Percentiles rank a stretch among this genome's conserved stretches.
Conservation (phyloP, 805 yeast genomes). For the Lipomyces sp. region DNA sequence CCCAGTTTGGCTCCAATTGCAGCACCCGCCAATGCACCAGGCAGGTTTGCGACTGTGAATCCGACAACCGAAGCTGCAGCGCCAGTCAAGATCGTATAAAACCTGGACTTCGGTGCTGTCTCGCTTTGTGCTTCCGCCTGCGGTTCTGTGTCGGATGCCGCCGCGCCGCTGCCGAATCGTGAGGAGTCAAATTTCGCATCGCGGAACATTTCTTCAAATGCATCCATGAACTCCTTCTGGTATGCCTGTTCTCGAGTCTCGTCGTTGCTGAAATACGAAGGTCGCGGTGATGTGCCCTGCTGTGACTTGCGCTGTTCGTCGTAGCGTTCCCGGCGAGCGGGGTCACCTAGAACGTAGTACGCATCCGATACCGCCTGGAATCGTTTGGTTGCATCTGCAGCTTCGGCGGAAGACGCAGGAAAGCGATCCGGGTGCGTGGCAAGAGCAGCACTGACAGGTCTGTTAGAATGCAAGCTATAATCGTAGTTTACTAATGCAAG, state of each 20-base stretch:
- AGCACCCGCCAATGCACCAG: constrained; percentile 31
- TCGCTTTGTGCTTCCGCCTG: neutral
- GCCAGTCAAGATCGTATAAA: constrained; percentile 23
- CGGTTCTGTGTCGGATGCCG: neutral
- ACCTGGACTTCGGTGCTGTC: constrained; percentile 1
- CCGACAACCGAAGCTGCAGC: constrained; percentile 29
- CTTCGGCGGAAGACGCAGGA: constrained; percentile 14
- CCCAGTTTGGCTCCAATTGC: constrained; percentile 31
- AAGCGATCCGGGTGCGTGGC: constrained; percentile 31
- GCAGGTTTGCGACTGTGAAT: constrained; percentile 31
- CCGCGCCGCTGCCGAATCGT: neutral
- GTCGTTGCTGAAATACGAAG: constrained; percentile 8
- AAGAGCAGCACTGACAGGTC: constrained; percentile 27
- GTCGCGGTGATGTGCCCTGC: constrained; percentile 1
- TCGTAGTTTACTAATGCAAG: too few relatives aligned
- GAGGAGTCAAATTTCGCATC: constrained; percentile 21
- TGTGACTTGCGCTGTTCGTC: constrained; percentile 22
- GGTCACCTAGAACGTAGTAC: constrained; percentile 29
- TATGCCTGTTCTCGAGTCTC: constrained; percentile 21
- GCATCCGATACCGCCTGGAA: constrained; percentile 32
- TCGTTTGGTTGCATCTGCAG: constrained; percentile 21
- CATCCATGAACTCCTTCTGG: constrained; percentile 26
- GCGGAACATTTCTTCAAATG: constrained; percentile 31
- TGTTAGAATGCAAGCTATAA: neutral
- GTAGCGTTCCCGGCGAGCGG: constrained; percentile 21